phyloP scores from a whole-genome alignment of 1,284 basidiomycete genomes.

The Chalciporus sp. region DNA sequence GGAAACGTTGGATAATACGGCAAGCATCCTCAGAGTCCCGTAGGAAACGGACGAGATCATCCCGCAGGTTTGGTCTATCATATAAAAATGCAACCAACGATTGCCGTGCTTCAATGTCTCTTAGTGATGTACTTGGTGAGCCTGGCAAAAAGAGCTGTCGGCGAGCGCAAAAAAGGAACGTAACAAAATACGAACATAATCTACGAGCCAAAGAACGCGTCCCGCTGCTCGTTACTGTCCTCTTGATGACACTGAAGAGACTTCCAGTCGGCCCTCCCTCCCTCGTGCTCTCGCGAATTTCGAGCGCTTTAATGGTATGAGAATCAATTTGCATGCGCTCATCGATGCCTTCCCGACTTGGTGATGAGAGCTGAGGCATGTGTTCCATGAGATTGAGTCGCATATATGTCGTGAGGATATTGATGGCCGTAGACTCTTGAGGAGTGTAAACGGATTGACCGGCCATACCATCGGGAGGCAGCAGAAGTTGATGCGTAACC shows the following conservation, averaged over 20 bases:
- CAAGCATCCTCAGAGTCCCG: slow-evolving; percentile 70
- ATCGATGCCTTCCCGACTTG: slow-evolving; percentile 59
- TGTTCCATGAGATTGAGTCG: slow-evolving; percentile 75
- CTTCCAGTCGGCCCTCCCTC: slow-evolving; percentile 79
- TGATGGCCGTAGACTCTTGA: slow-evolving; percentile 62
- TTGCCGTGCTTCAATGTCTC: slow-evolving; percentile 76
- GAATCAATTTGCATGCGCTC: slow-evolving; percentile 87
- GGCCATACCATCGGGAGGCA: background rate
- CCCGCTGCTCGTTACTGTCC: slow-evolving; percentile 82
- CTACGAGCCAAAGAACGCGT: slow-evolving; percentile 75
- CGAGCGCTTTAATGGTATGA: slow-evolving; percentile 87
- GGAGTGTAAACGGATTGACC: slow-evolving; percentile 29
- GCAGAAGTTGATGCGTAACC: slow-evolving; percentile 10
- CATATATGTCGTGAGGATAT: slow-evolving; percentile 71
- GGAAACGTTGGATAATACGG: slow-evolving; percentile 80
- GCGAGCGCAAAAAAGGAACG: slow-evolving; percentile 7
- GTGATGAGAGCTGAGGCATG: slow-evolving; percentile 68
- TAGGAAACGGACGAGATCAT: slow-evolving; percentile 66
- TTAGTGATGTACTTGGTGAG: slow-evolving; percentile 81
- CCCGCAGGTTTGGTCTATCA: slow-evolving; percentile 62
- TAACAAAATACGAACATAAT: slow-evolving; percentile 58
- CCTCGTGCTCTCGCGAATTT: slow-evolving; percentile 78
- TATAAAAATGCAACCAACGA: slow-evolving; percentile 80
- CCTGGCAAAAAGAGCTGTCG: slow-evolving; percentile 44
- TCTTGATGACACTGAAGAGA: slow-evolving; percentile 75